Evolutionary conservation across 805 yeast species (phyloP).

Genomic region (Saturnispora serradocipensis): DNA sequence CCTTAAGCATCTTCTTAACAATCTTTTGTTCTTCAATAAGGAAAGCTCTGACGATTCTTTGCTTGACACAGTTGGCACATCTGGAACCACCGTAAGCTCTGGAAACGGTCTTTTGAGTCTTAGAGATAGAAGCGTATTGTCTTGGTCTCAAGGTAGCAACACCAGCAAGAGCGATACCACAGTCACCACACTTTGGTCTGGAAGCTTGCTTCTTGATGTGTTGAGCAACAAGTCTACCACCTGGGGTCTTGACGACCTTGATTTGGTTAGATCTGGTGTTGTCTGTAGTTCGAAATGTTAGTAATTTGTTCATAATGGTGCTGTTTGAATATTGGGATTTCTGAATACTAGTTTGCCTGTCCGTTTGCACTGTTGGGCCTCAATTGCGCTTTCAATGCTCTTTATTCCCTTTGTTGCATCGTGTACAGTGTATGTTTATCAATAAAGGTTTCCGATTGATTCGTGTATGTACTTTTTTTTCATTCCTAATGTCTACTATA

Average conservation of each 20-base stretch:
- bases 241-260: slow-evolving; percentile 99
- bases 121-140: slow-evolving; percentile 89
- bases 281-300: slow-evolving; percentile 41
- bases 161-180: slow-evolving; percentile 60
- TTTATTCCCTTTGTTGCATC: too few relatives aligned
- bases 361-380: too few relatives aligned
- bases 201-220: slow-evolving; percentile 90
- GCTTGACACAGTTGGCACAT: slow-evolving; percentile 98
- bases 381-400: too few relatives aligned
- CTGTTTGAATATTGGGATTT: too few relatives aligned
- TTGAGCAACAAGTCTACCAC: slow-evolving; percentile 97
- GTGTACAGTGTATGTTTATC: too few relatives aligned
- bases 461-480: too few relatives aligned
- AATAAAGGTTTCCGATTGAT: too few relatives aligned
- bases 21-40: slow-evolving; percentile 99
- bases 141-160: slow-evolving; percentile 95
- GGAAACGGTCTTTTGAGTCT: slow-evolving; percentile 95
- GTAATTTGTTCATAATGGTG: slow-evolving; percentile 6
- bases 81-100: slow-evolving; percentile 99
- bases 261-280: slow-evolving; percentile 99
- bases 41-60: slow-evolving; percentile 99
- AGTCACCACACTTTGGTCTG: slow-evolving; percentile 85
- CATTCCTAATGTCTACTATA: too few relatives aligned
- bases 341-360: too few relatives aligned
- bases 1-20: slow-evolving; percentile 97